Evolutionary conservation across 148 eudicot genomes (phyloP), one percentile per base, ranked within the genome.

Genomic region (Amaranthus cruentus): DNA sequence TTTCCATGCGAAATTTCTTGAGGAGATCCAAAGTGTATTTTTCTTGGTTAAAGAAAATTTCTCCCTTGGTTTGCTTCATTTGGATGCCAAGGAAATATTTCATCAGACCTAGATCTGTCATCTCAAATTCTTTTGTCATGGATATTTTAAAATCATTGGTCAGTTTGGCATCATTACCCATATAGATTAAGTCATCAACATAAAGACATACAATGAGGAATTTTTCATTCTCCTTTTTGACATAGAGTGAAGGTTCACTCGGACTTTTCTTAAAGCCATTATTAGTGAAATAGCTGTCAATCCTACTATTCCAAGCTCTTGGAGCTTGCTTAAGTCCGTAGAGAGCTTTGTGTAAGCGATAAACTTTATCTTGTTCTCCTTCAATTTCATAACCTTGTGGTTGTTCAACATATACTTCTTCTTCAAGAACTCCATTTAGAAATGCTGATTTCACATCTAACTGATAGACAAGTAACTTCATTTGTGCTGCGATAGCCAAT

Each of bases 291-390:
- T 66, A 65, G 2, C 7, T 6, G 4, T 81, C 77, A 0, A 77
- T 56, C 10, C 52, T 69, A 6, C 13, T 72, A 47, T 71, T 47
- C 83, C 79, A 80, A 42, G 76, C 78, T 55, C 75, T 21, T 57
- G 77, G 70, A 3, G 77, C 70, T 61, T 78, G 77, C 42, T 70
- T 68, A 13, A 79, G 47, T 3, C 70, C 69, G 43, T 79, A 79
- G 4, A 78, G 54, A 0, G 77, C 62, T 60, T 73, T 78, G 0
- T 15, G 6, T 11, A 79, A n/a, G 3, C 4, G 56, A 7, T 7
- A 79, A 0, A 73, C 73, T 47, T 58, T 79, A 4, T 51, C 28
- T 7, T 79, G 63, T 7, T 60, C 10, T 54, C 56, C 5, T 54
- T 4, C 10, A 54, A 54, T 13, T 7, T 7, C 56, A 54, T 54